Base-by-base conservation (phyloP, 2,329 filamentous ascomycete species). In the Gnomoniopsis smithogilvyi region DNA sequence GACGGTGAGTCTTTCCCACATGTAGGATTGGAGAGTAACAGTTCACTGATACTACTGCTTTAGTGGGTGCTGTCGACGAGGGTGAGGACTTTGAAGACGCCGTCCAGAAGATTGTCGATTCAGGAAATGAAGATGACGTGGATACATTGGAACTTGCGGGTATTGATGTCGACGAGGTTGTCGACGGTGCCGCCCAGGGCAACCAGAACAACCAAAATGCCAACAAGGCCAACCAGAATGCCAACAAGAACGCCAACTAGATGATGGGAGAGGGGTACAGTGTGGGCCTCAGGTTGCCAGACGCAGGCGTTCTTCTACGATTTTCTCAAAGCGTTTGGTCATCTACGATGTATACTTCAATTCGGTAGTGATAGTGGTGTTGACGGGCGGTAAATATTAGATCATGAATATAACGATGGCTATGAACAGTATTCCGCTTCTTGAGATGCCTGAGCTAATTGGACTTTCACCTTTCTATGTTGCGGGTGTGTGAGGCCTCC, bases 51-150 rank as follows among this genome's bases (percentile, higher is more conserved):
- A 17, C 14, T 38, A 6, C 3, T 14, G 17, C 7, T 38, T 12
- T 21, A 58, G 56, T 49, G 12, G 56, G 56, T 24, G 56, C 56
- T 6, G 43, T 26, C 14, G 41, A 58, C 26, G 51, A 49, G 4
- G 56, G 56, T 3, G 17, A 50, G 19, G 56, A 26, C 17, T 58
- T 58, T 22, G 56, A 58, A 19, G 51, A 58, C 22, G 56, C 56
- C 6, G 56, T 58, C 1, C n/a, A 58, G 43, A 41, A 36, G 2
- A 53, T 58, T 41, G 48, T 53, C 22, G 49, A 38, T 6, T 24
- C 56, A 17, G 56, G 56, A 11, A 58, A 58, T 2, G n/a, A 53
- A 12, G 30, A 21, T 7, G 56, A 58, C 11, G 33, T 58, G 12
- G 49, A 26, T 7, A 58, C 56, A 7, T 22, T 58, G 38, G 51